Evolutionary conservation across 1,284 basidiomycete genomes (phyloP), one percentile per base, ranked within the genome.

Genomic region (Irpex sp.): DNA sequence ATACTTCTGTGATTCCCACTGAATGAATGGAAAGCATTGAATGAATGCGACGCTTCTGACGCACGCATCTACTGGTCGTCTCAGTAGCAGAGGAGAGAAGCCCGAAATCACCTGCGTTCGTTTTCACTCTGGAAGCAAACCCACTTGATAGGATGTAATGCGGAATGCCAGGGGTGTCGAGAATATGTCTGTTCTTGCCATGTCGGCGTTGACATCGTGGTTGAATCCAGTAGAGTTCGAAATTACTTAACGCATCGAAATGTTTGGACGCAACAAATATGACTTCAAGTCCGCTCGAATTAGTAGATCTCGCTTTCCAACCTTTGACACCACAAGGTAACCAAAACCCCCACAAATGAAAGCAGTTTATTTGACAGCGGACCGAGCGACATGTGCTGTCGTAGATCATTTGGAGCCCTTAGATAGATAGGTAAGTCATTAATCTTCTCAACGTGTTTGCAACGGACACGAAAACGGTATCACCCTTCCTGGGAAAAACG

Each of bases 301-400:
- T n/a, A 33, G n/a, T 36, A 37, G 47, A 53, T 55, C 60, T 56
- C 43, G 54, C 33, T 61, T 19, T 37, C n/a, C 43, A 36, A 37
- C 51, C 39, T 43, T 11, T 43, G 39, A 15, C 15, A 43, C 39
- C 15, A 9, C 39, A 43, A 43, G 39, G 39, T 43, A 43, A 43
- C 39, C 39, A 15, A 43, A 9, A 43, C 8, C 39, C 39, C 11
- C 39, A 43, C 8, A 43, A 43, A 11, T 43, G 15, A 43, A 17
- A 61, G 59, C 15, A 57, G 65, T 68, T 64, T 68, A 69, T 70
- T 66, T 71, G 69, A 64, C 70, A 68, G 68, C 70, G 70, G 70
- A 63, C 70, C 70, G 70, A 65, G 63, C n/a, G 63, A 46, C 33
- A 59, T 57, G 58, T 39, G 33, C 15, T 31, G 51, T 53, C 35